Percentiles rank a stretch among this genome's conserved stretches.
Evolutionary conservation across 305 asterid genomes (phyloP).

Genomic region (Coffea humblotiana): DNA sequence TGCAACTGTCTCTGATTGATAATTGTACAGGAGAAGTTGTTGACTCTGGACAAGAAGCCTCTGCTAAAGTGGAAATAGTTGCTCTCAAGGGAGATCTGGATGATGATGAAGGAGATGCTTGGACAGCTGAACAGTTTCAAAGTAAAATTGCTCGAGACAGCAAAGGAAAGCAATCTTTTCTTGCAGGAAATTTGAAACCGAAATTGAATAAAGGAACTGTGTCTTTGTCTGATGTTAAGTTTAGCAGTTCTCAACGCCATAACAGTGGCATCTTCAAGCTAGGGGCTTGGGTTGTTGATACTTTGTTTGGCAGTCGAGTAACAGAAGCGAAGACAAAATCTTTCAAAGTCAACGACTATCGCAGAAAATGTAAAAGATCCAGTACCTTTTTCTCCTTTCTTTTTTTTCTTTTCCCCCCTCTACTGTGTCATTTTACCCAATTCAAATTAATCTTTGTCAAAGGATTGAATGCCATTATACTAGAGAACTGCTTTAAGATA

Average conservation of each 20-base stretch:
- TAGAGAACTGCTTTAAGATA: too few relatives aligned
- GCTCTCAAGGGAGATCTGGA: slow-evolving; percentile 32
- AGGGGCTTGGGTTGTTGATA: slow-evolving; percentile 42
- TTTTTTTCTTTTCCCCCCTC: background rate
- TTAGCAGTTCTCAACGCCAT: slow-evolving; percentile 39
- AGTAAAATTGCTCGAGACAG: slow-evolving; percentile 30
- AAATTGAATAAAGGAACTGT: slow-evolving; percentile 44
- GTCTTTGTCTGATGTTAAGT: slow-evolving; percentile 26
- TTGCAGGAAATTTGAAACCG: slow-evolving; percentile 32
- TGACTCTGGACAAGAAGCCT: slow-evolving; percentile 37
- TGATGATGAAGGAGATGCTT: slow-evolving; percentile 19
- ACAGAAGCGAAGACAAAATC: slow-evolving; percentile 52
- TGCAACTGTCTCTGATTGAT: slow-evolving; percentile 42
- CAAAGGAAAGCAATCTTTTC: slow-evolving; percentile 45
- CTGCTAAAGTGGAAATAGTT: slow-evolving; percentile 49
- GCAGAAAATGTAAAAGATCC: slow-evolving; percentile 40
- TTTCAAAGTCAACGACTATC: slow-evolving; percentile 41
- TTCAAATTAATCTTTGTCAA: background rate
- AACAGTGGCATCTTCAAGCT: slow-evolving; percentile 43
- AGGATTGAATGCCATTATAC: background rate
- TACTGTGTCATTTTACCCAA: background rate
- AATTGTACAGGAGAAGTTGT: slow-evolving; percentile 28
- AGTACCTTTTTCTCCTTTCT: too few relatives aligned
- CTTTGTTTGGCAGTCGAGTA: slow-evolving; percentile 23
- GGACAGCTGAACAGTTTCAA: slow-evolving; percentile 33